Evolutionary conservation across 2,329 filamentous ascomycete genomes (phyloP).

Genomic region (Fusarium incarnatum): DNA sequence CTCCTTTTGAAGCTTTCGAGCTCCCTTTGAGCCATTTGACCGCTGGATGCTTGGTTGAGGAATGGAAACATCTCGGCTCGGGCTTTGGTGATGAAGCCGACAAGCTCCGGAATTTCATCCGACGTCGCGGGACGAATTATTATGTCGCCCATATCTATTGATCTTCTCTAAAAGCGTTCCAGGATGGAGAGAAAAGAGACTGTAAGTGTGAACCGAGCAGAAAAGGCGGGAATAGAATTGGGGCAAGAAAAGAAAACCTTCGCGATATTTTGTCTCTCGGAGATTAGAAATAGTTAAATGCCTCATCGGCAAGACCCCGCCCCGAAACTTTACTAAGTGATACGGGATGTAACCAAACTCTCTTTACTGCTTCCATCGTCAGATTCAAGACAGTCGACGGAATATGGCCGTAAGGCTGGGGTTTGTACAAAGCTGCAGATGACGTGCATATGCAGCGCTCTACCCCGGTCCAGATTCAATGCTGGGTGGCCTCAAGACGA

Average conservation of each 20-base stretch:
- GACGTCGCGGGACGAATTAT: constrained; percentile 25
- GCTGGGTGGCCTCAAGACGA: background rate
- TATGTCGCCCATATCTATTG: constrained; percentile 10
- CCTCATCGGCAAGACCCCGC: background rate
- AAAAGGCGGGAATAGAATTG: background rate
- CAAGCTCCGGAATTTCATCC: constrained; percentile 41
- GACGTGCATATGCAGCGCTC: background rate
- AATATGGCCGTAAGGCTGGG: background rate
- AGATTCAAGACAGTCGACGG: background rate
- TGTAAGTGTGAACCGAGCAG: background rate
- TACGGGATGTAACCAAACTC: background rate
- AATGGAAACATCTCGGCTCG: constrained; percentile 48
- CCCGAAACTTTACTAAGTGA: background rate
- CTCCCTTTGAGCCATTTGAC: constrained; percentile 30
- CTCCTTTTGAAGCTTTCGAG: constrained; percentile 36
- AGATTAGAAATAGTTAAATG: background rate
- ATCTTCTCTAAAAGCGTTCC: accelerated
- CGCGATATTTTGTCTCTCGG: background rate
- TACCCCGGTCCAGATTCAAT: background rate
- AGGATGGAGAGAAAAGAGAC: no score
- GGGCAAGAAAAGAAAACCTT: background rate
- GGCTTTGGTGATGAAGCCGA: constrained; percentile 40
- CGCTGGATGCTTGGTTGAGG: constrained; percentile 34
- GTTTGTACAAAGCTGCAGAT: background rate
- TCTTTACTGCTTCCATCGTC: background rate